Base-by-base conservation (phyloP, 208 protist genomes). In the Leishmania aethiopica region DNA sequence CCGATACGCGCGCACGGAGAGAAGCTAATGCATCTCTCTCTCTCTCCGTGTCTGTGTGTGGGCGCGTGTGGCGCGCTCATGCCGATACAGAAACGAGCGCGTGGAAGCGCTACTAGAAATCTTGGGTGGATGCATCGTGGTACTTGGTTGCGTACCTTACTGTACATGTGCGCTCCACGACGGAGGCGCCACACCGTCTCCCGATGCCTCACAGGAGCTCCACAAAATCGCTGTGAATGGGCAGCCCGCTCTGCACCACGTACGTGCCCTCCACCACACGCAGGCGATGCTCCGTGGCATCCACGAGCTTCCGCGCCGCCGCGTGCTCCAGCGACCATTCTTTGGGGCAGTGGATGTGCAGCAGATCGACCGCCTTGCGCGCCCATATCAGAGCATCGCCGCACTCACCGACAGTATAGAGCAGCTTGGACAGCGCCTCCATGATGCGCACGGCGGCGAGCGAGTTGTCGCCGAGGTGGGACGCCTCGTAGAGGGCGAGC, bases 381-480 rank as follows among this genome's bases (percentile, higher is more conserved):
- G 89, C 86, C 87, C 88, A 95, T 32, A 66, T 60, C 8, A 93
- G 79, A 10, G 89, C 90, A 40, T 93, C 92, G 4, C 90, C 88
- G 82, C 88, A 91, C 66, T 79, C 76, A 19, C 83, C 88, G 32
- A 73, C 67, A 49, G 87, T 91, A 82, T 93, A 88, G 11, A 90
- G 80, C 70, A 92, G 75, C 80, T 87, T 85, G 35, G 88, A 87
- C 42, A 95, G 55, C 59, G 89, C 82, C 37, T 25, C 74, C 74
- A 90, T 86, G 53, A 91, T 70, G 42, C 72, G 85, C 15, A 84
- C 80, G 28, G 82, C 80, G 35, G 89, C 35, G 55, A 92, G 88
- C 45, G 81, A 40, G 75, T 79, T 77, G 62, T 69, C 72, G 19
- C 72, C 83, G 59, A 92, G 86, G 60, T 84, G 40, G 47, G 80